These are phyloP conservation scores for Plasmopara halstedii DNA, from an alignment of 352 stramenopile genomes.

Conservation along the genomic window DNA sequence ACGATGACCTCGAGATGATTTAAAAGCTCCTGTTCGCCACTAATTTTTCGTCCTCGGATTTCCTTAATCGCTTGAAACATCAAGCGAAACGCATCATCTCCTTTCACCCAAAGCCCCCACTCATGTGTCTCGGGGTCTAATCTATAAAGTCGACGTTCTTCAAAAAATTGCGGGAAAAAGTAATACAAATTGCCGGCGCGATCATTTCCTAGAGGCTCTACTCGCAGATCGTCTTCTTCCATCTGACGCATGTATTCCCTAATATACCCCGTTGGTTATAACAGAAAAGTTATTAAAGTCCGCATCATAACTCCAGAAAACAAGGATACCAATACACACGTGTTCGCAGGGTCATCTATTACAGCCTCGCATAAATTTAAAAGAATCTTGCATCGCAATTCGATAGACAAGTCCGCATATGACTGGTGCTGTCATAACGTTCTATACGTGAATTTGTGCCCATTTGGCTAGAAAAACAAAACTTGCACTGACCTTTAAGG, in stretches of 20 bases:
- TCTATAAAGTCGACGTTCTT: constrained; percentile 73
- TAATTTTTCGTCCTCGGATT: constrained; percentile 56
- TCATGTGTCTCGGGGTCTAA: constrained; percentile 34
- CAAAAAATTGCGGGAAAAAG: constrained; percentile 84
- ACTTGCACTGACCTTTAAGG: constrained; percentile 33
- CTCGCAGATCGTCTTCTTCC: constrained; percentile 78
- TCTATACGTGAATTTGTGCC: background rate
- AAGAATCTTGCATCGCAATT: constrained; percentile 74
- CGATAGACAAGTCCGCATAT: constrained; percentile 59
- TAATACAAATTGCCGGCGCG: constrained; percentile 70
- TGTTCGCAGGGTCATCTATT: constrained; percentile 68
- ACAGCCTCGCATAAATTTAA: constrained; percentile 78
- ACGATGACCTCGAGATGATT: constrained; percentile 75
- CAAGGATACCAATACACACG: constrained; percentile 25
- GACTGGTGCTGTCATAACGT: constrained; percentile 44
- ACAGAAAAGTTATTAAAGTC: constrained; percentile 1
- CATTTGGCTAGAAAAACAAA: background rate
- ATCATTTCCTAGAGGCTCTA: constrained; percentile 68
- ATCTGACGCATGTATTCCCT: constrained; percentile 82
- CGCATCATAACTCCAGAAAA: background rate
- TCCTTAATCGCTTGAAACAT: constrained; percentile 53
- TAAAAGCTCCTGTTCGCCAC: constrained; percentile 65
- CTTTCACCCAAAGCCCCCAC: constrained; percentile 77
- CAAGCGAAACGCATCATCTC: constrained; percentile 45
- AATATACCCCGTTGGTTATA: background rate